Conservation (phyloP, 1,284 basidiomycete species). For the Apiotrichum porosum region DNA sequence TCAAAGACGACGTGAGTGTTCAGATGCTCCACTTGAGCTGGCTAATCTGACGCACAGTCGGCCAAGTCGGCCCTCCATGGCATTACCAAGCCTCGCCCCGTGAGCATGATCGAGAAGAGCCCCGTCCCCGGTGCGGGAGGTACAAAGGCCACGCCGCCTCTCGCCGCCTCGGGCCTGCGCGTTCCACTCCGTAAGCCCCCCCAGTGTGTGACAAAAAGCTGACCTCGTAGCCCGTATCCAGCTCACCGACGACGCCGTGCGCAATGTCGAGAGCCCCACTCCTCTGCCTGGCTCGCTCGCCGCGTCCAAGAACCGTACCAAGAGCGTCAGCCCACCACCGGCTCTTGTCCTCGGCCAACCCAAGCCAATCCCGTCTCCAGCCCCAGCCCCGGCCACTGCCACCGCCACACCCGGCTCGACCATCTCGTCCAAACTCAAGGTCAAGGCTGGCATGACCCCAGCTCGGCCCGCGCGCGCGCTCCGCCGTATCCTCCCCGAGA, state of each 20-base stretch:
- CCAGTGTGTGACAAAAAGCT: not conserved
- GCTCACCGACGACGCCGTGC: not conserved
- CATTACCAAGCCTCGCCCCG: not conserved
- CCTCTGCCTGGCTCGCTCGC: not conserved
- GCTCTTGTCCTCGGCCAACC: no score
- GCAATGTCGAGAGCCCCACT: not conserved
- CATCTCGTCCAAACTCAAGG: not conserved
- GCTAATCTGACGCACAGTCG: no score
- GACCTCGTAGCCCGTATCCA: constrained; percentile 1
- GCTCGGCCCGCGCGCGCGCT: not conserved
- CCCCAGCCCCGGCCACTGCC: not conserved
- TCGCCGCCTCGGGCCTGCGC: not conserved
- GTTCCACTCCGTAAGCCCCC: not conserved
- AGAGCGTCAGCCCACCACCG: not conserved
- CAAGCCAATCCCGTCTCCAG: not conserved
- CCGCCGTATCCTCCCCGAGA: constrained; percentile 4
- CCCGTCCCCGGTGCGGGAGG: not conserved
- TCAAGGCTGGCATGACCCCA: not conserved
- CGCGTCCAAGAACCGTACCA: not conserved
- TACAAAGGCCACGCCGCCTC: not conserved
- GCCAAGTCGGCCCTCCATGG: not conserved
- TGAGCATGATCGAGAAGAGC: not conserved
- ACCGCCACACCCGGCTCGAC: not conserved
- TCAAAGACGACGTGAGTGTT: not conserved
- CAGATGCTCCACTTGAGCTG: no score